phyloP scores from a whole-genome alignment of 176 grass and related monocot species.

The Eragrostis curvula region DNA sequence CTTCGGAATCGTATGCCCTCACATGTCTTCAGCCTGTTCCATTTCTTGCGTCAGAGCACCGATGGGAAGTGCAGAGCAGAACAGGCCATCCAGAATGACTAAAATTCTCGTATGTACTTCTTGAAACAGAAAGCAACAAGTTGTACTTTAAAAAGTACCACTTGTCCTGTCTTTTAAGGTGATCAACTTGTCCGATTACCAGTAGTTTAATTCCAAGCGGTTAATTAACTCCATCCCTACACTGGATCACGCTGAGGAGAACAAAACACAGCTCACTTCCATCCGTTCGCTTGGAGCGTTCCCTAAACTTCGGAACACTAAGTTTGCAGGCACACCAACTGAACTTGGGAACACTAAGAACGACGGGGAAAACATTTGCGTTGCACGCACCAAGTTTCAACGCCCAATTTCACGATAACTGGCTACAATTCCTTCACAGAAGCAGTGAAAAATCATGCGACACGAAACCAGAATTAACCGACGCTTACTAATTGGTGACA shows the following conservation, averaged over 20 bases:
- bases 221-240: neutral
- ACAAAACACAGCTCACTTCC: constrained; percentile 27
- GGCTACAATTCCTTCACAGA: neutral
- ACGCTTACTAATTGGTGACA: neutral
- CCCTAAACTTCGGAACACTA: too few species aligned
- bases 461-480: neutral
- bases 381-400: neutral
- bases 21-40: neutral
- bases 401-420: neutral
- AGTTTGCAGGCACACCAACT: too few species aligned
- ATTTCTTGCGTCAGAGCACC: neutral
- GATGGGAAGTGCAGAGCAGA: constrained; percentile 6
- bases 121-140: constrained; percentile 7
- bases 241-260: neutral
- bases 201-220: constrained; percentile 6
- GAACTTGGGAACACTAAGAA: neutral
- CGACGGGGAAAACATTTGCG: neutral
- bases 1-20: neutral
- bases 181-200: constrained; percentile 29
- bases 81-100: constrained; percentile 3
- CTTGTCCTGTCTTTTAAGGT: constrained; percentile 29
- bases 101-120: constrained; percentile 20
- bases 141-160: constrained; percentile 30
- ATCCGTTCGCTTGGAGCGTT: constrained; percentile 2
- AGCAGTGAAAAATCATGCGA: constrained; percentile 18